Evolutionary conservation across 192 early-diverging fungal species (phyloP).

Genomic region (Spizellomyces punctatus): DNA sequence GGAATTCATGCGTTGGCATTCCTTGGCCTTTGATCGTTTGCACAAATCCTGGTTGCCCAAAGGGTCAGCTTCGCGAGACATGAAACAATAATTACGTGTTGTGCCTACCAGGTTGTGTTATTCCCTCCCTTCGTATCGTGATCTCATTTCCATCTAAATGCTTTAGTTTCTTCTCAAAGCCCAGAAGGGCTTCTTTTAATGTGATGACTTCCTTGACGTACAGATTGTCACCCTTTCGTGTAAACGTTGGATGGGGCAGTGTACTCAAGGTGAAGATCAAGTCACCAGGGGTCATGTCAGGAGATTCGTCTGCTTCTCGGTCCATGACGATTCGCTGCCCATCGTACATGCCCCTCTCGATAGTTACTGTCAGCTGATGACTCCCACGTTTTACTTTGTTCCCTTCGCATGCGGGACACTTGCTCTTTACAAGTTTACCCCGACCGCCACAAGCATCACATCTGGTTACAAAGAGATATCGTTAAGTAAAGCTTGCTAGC

Average conservation of each 20-base stretch:
- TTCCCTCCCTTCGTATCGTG: conserved; percentile 47
- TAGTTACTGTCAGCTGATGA: conserved; percentile 73
- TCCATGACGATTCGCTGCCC: conserved; percentile 78
- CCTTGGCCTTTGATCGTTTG: conserved; percentile 79
- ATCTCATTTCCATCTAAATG: conserved; percentile 73
- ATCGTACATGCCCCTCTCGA: conserved; percentile 86
- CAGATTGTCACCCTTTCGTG: conserved; percentile 75
- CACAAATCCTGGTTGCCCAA: conserved; percentile 64
- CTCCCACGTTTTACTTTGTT: conserved; percentile 82
- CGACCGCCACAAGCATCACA: conserved; percentile 91
- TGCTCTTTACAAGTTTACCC: conserved; percentile 80
- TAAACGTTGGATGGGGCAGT: conserved; percentile 71
- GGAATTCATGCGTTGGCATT: conserved; percentile 77
- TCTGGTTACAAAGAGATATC: conserved; percentile 18
- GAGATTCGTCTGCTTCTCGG: conserved; percentile 86
- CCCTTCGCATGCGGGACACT: conserved; percentile 83
- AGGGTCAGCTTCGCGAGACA: conserved; percentile 9
- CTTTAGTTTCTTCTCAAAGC: conserved; percentile 73
- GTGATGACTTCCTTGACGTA: conserved; percentile 77
- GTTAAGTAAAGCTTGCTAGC: no score
- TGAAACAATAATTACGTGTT: neutral
- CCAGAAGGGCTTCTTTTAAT: conserved; percentile 77
- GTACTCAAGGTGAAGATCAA: conserved; percentile 77
- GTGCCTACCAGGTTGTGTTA: conserved; percentile 64
- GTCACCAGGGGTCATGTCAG: conserved; percentile 86